phyloP scores from a whole-genome alignment of 805 yeast species.

The Pichia californica region DNA sequence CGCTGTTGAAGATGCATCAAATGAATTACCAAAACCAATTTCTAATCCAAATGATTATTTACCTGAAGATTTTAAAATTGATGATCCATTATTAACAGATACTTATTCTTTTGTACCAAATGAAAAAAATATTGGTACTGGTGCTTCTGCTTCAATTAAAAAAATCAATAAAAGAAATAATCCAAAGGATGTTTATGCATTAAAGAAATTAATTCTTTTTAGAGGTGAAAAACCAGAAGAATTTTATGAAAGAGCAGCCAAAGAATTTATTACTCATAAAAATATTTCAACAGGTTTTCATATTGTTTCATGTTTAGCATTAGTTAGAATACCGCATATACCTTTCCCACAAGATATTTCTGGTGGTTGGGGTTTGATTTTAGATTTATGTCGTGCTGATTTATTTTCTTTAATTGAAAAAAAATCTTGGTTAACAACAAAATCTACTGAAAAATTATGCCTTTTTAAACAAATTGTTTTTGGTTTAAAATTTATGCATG shows the following conservation, averaged over 20 bases:
- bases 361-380: conserved; percentile 77
- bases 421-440: conserved; percentile 53
- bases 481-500: conserved; percentile 67
- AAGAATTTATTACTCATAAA: conserved; percentile 64
- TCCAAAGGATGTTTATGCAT: conserved; percentile 43
- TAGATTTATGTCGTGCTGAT: conserved; percentile 59
- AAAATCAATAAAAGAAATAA: conserved; percentile 34
- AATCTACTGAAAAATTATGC: conserved; percentile 52
- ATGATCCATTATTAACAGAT: conserved; percentile 47
- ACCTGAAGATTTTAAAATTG: conserved; percentile 51
- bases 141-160: conserved; percentile 70
- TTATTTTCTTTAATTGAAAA: conserved; percentile 52
- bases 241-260: conserved; percentile 62
- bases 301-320: conserved; percentile 51
- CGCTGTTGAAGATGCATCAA: conserved; percentile 35
- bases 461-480: conserved; percentile 66
- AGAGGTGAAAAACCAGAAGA: conserved; percentile 63
- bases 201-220: conserved; percentile 61
- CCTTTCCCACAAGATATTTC: conserved; percentile 48
- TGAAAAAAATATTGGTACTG: conserved; percentile 57
- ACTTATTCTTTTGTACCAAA: conserved; percentile 44
- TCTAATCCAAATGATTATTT: conserved; percentile 62
- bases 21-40: conserved; percentile 55
- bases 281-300: conserved; percentile 51
- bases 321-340: conserved; percentile 52